Conservation (phyloP, 2,329 filamentous ascomycete species). For the Cladosporium austrohemisphaericum region DNA sequence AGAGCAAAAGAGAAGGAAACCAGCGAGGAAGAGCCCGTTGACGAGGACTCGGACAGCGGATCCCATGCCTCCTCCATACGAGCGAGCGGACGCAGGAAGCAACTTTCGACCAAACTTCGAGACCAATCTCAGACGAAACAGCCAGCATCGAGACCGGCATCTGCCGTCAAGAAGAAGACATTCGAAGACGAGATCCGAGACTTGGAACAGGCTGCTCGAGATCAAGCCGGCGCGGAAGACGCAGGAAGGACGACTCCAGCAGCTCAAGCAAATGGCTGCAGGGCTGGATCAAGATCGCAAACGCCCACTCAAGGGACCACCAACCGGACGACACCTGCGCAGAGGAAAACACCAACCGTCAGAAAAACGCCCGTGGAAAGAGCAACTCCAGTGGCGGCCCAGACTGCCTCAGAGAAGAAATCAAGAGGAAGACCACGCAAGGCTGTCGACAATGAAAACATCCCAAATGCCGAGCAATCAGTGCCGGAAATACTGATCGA, state of each 20-base stretch:
- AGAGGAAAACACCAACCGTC: background rate
- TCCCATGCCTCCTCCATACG: background rate
- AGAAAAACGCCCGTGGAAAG: slow-evolving; percentile 2
- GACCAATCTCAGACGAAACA: background rate
- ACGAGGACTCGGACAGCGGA: slow-evolving; percentile 1
- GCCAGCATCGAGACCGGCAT: background rate
- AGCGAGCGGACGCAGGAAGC: slow-evolving; percentile 5
- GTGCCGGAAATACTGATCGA: slow-evolving; percentile 6
- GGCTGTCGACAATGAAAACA: background rate
- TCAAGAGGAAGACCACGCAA: slow-evolving; percentile 11
- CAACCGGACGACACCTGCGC: slow-evolving; percentile 3
- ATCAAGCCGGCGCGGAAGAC: slow-evolving; percentile 20
- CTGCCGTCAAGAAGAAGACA: slow-evolving; percentile 26
- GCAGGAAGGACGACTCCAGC: slow-evolving; percentile 17
- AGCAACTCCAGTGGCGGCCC: background rate
- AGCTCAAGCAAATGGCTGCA: slow-evolving; percentile 9
- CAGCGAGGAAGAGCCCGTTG: background rate
- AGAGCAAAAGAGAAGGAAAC: background rate
- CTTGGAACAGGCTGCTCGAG: slow-evolving; percentile 25
- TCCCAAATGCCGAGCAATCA: background rate
- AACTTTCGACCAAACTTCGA: background rate
- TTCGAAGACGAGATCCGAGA: slow-evolving; percentile 34
- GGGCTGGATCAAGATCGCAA: slow-evolving; percentile 5
- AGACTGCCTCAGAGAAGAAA: background rate
- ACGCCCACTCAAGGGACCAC: background rate